Evolutionary conservation across 192 early-diverging fungal genomes (phyloP), one percentile per base, ranked within the genome.

Genomic region (Irineochytrium annulatum): DNA sequence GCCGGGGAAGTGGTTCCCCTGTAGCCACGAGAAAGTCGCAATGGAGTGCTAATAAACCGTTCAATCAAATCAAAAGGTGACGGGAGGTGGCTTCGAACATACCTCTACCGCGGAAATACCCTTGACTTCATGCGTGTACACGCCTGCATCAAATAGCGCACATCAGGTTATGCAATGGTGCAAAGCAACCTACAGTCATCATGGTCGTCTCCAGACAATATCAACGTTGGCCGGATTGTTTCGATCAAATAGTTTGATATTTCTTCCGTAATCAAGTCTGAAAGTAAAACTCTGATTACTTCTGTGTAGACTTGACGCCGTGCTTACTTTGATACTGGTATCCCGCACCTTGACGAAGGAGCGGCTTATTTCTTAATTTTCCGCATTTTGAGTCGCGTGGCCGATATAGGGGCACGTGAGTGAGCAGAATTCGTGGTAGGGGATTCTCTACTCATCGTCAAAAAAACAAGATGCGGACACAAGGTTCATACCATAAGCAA

Each of bases 161-260:
- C 30, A 43, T 22, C 24, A 6, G 13, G 37, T 17, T 33, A 41
- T 57, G 37, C 3, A 16, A 3, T 3, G 33, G 26, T 27, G 33
- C 29, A 41, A 6, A 41, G 33, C 26, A n/a, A 6, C 44, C 76
- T 78, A 67, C 95, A 98, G 57, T 87, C 88, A 60, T 98, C 95
- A 55, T 98, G 95, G 65, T 98, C 93, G 60, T 98, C 93, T 19
- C 93, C 95, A 60, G 87, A 91, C 44, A 95, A 88, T 1, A 94
- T 76, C 0, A 87, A 71, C 0, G 65, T 60, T 0, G 95, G 93
- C 34, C 81, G 62, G 20, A 92, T 72, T 0, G 43, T 63, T 0
- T 73, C 54, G 14, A 95, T 59, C 20, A 98, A 78, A 17, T 74
- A 28, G 4, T 64, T 51, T 0, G 90, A 79, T 0, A 90, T 70